Evolutionary conservation across 768 basidiomycete species (phyloP).

Genomic region (Mycena albidolilacea): DNA sequence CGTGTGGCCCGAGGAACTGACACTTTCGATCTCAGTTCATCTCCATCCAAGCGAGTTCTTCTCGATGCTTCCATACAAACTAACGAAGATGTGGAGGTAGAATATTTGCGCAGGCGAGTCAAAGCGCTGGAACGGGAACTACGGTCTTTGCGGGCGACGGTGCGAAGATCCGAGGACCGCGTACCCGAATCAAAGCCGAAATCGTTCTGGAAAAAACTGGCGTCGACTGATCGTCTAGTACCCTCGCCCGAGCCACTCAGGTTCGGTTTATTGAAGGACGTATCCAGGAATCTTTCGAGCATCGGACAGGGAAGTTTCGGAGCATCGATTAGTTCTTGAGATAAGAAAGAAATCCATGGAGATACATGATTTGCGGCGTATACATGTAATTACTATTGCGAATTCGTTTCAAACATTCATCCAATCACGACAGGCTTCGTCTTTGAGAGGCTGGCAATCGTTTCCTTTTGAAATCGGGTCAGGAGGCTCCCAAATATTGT

Average conservation of each 20-base stretch:
- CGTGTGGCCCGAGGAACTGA: conserved; percentile 16
- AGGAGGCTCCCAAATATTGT: neutral
- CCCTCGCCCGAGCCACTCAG: conserved; percentile 17
- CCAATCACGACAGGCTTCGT: conserved; percentile 38
- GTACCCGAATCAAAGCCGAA: conserved; percentile 22
- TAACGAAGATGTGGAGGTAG: conserved; percentile 24
- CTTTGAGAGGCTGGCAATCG: conserved; percentile 40
- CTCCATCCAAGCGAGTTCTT: conserved; percentile 7
- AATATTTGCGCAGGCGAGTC: conserved; percentile 27
- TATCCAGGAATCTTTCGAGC: conserved; percentile 19
- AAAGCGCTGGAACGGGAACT: conserved; percentile 35
- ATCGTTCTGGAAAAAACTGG: conserved; percentile 27
- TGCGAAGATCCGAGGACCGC: conserved; percentile 18
- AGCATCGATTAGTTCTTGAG: neutral
- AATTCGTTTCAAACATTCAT: neutral
- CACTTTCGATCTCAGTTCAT: conserved; percentile 18
- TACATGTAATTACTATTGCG: neutral
- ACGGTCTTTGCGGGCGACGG: conserved; percentile 18
- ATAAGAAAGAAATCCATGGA: neutral
- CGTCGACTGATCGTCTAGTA: conserved; percentile 25
- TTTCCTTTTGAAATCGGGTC: conserved; percentile 18
- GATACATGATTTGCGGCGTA: neutral
- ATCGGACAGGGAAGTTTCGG: neutral
- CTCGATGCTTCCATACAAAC: conserved; percentile 28
- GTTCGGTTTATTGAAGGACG: conserved; percentile 19